Evolutionary conservation across 2,329 filamentous ascomycete species (phyloP).

Genomic region (Scopulariopsis brevicaulis): DNA sequence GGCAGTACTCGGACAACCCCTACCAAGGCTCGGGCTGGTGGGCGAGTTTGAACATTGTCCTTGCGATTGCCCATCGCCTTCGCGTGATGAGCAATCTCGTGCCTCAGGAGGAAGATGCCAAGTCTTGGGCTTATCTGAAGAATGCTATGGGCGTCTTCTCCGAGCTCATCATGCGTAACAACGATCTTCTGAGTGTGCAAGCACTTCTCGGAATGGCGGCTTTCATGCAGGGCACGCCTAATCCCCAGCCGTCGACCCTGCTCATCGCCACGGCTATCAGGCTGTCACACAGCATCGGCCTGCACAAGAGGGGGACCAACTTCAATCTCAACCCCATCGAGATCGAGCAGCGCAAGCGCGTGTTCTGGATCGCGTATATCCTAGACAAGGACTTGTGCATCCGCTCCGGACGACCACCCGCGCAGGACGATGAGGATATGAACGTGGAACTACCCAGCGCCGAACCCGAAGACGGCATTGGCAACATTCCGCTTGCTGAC

Average conservation of each 20-base stretch:
- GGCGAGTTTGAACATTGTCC: slow-evolving; percentile 86
- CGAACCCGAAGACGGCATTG: slow-evolving; percentile 83
- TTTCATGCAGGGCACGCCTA: slow-evolving; percentile 92
- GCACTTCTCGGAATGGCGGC: slow-evolving; percentile 86
- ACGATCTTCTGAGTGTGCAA: slow-evolving; percentile 88
- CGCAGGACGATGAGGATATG: slow-evolving; percentile 63
- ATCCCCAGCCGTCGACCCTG: slow-evolving; percentile 88
- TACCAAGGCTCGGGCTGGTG: slow-evolving; percentile 97
- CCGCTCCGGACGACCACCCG: slow-evolving; percentile 45
- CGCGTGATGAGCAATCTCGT: slow-evolving; percentile 93
- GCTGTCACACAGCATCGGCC: slow-evolving; percentile 82
- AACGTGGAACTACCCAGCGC: slow-evolving; percentile 92
- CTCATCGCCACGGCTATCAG: slow-evolving; percentile 84
- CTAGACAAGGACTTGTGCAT: slow-evolving; percentile 53
- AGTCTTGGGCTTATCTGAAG: slow-evolving; percentile 92
- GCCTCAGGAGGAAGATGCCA: slow-evolving; percentile 81
- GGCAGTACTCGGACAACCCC: slow-evolving; percentile 84
- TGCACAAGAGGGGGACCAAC: slow-evolving; percentile 85
- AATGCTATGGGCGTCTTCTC: slow-evolving; percentile 91
- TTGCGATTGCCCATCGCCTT: slow-evolving; percentile 87
- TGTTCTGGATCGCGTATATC: slow-evolving; percentile 58
- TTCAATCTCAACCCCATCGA: slow-evolving; percentile 92
- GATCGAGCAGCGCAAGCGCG: slow-evolving; percentile 70
- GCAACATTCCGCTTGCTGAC: slow-evolving; percentile 82
- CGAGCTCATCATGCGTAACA: slow-evolving; percentile 91